A percentile compares a stretch with the other conserved stretches of the same genome.
These are phyloP conservation scores for Saccharomycopsis fermentans DNA, from an alignment of 805 yeast species.

Conservation along the genomic window DNA sequence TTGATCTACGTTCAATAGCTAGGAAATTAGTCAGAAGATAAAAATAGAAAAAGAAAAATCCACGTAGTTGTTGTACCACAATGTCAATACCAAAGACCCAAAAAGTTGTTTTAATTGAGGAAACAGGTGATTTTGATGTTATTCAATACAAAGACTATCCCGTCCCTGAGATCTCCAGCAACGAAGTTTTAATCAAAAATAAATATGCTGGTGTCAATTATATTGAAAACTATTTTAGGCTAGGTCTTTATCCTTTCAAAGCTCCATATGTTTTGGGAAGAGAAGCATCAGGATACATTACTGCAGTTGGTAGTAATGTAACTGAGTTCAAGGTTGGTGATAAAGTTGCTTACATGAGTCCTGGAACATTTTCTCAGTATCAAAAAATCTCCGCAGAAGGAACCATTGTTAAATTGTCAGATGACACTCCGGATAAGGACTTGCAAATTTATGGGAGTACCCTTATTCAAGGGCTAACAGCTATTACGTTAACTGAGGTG, in stretches of 20 bases:
- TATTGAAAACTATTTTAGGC: slow-evolving; percentile 76
- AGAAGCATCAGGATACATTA: slow-evolving; percentile 65
- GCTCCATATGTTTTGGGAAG: slow-evolving; percentile 63
- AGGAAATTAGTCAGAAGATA: no score
- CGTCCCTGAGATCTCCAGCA: slow-evolving; percentile 44
- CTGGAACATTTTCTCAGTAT: slow-evolving; percentile 63
- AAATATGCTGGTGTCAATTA: slow-evolving; percentile 71
- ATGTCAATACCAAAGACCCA: slow-evolving; percentile 41
- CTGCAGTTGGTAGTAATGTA: slow-evolving; percentile 51
- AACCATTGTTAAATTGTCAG: slow-evolving; percentile 40
- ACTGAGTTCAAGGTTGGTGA: slow-evolving; percentile 55
- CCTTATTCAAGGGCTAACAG: slow-evolving; percentile 69
- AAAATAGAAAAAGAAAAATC: no score
- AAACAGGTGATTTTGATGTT: slow-evolving; percentile 49
- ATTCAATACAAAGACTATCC: slow-evolving; percentile 46
- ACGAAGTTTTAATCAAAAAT: slow-evolving; percentile 64
- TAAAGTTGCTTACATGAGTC: slow-evolving; percentile 47
- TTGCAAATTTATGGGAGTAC: slow-evolving; percentile 50
- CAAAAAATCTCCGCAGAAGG: slow-evolving; percentile 36
- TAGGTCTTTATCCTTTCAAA: slow-evolving; percentile 57
- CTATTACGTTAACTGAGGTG: slow-evolving; percentile 57
- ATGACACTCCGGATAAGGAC: slow-evolving; percentile 35
- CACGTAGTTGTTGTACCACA: neutral
- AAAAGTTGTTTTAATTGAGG: slow-evolving; percentile 44
- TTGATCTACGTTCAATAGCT: no score